These are phyloP conservation scores for Huntiella moniliformis DNA, from an alignment of 2,329 filamentous ascomycete genomes.

Conservation along the genomic window DNA sequence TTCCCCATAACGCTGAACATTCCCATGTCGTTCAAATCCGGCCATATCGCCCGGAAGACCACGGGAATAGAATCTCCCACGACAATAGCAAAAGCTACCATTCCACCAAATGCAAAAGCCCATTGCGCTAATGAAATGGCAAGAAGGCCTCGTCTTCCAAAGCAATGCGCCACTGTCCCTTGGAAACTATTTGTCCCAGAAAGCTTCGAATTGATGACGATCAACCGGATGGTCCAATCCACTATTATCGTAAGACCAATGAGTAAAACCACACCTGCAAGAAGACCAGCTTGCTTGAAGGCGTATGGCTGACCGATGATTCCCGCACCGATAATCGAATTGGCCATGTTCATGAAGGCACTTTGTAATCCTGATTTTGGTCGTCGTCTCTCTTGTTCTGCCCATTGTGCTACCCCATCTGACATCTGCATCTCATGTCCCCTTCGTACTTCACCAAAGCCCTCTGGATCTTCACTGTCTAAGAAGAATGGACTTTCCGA, in stretches of 20 bases:
- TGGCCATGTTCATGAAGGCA: constrained; percentile 99
- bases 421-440: constrained; percentile 11
- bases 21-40: constrained; percentile 49
- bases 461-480: constrained; percentile 7
- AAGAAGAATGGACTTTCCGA: constrained; percentile 11
- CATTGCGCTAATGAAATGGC: constrained; percentile 85
- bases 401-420: constrained; percentile 20
- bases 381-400: constrained; percentile 36
- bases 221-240: constrained; percentile 95
- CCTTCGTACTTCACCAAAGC: constrained; percentile 1
- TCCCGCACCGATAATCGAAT: constrained; percentile 75
- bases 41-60: constrained; percentile 68
- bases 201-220: constrained; percentile 93
- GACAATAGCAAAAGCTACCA: constrained; percentile 96
- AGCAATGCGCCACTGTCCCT: constrained; percentile 88
- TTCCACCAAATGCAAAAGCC: constrained; percentile 96
- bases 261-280: constrained; percentile 62
- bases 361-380: constrained; percentile 72
- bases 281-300: constrained; percentile 76
- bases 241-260: constrained; percentile 63
- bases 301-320: constrained; percentile 84
- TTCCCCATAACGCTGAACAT: constrained; percentile 71
- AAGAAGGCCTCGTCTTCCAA: constrained; percentile 69
- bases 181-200: constrained; percentile 90
- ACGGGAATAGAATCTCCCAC: constrained; percentile 92